A percentile compares a stretch with the other conserved stretches of the same genome.
Conservation (phyloP, 177 flowering plant genomes). For the Viscum album region DNA sequence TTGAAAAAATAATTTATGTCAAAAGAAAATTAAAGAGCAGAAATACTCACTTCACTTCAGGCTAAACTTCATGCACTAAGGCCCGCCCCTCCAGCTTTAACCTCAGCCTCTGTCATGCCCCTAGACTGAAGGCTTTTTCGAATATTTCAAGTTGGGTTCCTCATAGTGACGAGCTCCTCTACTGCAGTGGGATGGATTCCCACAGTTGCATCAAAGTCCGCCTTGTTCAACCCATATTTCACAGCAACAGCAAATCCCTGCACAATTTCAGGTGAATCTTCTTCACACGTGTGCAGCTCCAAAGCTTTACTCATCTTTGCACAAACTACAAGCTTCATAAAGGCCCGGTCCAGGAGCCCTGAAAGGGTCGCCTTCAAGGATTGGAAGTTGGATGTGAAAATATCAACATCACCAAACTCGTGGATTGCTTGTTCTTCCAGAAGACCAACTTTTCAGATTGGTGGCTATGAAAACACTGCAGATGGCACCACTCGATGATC, state of each 20-base stretch:
- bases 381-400: conserved; percentile 73
- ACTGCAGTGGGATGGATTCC: conserved; percentile 92
- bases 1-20: no score
- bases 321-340: conserved; percentile 87
- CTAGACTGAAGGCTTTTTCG: conserved; percentile 39
- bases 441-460: conserved; percentile 89
- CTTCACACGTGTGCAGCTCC: conserved; percentile 91
- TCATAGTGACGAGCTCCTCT: conserved; percentile 92
- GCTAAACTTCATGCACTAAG: conserved; percentile 24
- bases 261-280: conserved; percentile 77
- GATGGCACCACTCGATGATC: conserved; percentile 77
- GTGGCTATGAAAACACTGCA: conserved; percentile 97
- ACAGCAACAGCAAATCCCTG: conserved; percentile 98
- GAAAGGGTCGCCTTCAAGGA: conserved; percentile 93
- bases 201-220: conserved; percentile 82
- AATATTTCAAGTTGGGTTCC: conserved; percentile 72
- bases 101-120: conserved; percentile 36
- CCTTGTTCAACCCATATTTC: conserved; percentile 89
- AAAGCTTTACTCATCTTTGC: conserved; percentile 67
- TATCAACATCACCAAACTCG: conserved; percentile 73
- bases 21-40: no score
- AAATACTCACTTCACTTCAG: no score
- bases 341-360: conserved; percentile 83
- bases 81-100: conserved; percentile 46
- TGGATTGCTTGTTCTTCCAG: conserved; percentile 85